Base-by-base conservation (phyloP, 2,329 filamentous ascomycete species). In the Keithomyces neogunnii region DNA sequence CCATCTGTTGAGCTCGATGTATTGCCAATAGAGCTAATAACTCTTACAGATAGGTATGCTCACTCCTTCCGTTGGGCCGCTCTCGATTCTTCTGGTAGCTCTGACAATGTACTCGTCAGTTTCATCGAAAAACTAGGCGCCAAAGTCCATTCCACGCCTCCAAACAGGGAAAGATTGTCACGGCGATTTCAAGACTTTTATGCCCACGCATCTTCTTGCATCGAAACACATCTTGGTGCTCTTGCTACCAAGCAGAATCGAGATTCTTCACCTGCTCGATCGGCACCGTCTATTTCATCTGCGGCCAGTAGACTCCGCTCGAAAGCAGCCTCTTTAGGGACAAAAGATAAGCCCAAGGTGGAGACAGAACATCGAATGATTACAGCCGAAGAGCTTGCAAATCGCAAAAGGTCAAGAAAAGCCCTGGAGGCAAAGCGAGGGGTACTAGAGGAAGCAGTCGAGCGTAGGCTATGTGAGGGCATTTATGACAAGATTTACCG, bases 101-200 rank as follows among this genome's bases (percentile, higher is more conserved):
- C 42, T 45, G 9, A 38, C 5, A 26, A 11, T 26, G 1, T 6
- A 28, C 7, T 13, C 19, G 4, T 9, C 62, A 93, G 89, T 63
- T 99, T 99, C 65, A 85, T 97, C 62, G 89, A 96, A 55, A 92
- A 89, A 5, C 73, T 99, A 30, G 87, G 84, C 46, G 89, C 89
- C 60, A 96, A 88, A 73, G 85, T 95, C 33, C 88, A 96, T 62
- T 81, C 88, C 2, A 84, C 83, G 4, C 93, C 93, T 4, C 85
- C 93, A 1, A 88, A 81, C 45, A 86, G 95, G 62, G 89, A 95
- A 46, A 85, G 81, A 55, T 77, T 97, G 13, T 86, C 90, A 7
- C 78, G 81, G n/a, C 77, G 93, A 49, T 97, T 97, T 65, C 93
- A 99, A 69, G 89, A 95, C 52, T 99, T 97, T 67, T 99, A 99